phyloP scores from a whole-genome alignment of 139 green algal species.

The Protoeuglena noctilucae region DNA sequence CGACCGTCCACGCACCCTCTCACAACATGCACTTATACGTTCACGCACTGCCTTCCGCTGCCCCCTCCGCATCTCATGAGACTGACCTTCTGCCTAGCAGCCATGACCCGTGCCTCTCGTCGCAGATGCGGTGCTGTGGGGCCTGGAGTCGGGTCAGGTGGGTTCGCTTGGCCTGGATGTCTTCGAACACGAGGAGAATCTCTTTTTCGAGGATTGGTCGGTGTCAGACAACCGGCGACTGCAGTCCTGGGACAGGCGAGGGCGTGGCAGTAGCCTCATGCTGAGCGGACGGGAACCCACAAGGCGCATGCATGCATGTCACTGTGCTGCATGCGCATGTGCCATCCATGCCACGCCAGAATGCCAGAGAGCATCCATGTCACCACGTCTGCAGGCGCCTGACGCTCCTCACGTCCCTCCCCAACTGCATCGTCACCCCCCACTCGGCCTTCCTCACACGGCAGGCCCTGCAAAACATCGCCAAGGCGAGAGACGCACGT shows the following conservation, averaged over 20 bases:
- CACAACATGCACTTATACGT: too few relatives aligned
- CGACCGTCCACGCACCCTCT: too few relatives aligned
- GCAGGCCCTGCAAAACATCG: conserved; percentile 56
- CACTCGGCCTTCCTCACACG: conserved; percentile 68
- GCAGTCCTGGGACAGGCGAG: neutral
- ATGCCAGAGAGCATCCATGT: neutral
- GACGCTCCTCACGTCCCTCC: conserved; percentile 2
- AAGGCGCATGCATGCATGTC: neutral
- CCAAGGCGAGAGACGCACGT: too few relatives aligned
- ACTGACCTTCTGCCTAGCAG: too few relatives aligned
- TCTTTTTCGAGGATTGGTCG: conserved; percentile 16
- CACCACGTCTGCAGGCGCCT: neutral
- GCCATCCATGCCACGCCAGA: neutral
- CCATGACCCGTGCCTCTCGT: too few relatives aligned
- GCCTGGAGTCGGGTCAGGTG: conserved; percentile 25
- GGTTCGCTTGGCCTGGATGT: conserved; percentile 33
- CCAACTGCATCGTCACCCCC: conserved; percentile 44
- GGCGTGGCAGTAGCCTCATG: neutral
- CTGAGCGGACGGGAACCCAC: neutral
- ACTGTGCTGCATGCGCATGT: neutral
- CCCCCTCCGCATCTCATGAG: too few relatives aligned
- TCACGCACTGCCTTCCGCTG: too few relatives aligned
- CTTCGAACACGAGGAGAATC: conserved; percentile 33
- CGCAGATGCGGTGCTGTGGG: conserved; percentile 35
- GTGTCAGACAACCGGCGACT: conserved; percentile 16